Base-by-base conservation (phyloP, 306 rosid genomes). In the Vigna mungo region DNA sequence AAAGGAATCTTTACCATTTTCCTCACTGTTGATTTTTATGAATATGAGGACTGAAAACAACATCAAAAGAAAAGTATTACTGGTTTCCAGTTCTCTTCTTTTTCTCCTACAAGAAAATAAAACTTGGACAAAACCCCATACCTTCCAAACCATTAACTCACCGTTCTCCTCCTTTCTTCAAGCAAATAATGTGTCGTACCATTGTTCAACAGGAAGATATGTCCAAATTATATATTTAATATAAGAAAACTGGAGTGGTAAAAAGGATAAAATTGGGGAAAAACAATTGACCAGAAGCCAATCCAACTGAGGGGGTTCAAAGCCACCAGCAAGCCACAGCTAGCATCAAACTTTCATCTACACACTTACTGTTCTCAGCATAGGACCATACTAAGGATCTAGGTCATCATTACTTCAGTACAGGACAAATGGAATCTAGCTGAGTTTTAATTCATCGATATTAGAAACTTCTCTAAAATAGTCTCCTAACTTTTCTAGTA, bases 331-430 rank as follows among this genome's bases (percentile, higher is more conserved):
- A 30, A 44, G 56, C 46, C 34, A 7, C 12, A 69, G 68, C 12
- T 15, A 68, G 27, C 21, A 59, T 61, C 53, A 68, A 69, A 76
- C 11, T 48, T 34, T 21, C 79, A 54, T 34, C 63, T 32, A 58
- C 41, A 61, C 20, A 23, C 55, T 59, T 55, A 60, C 25, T n/a
- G 60, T 41, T 48, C 53, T 20, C 49, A 20, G 75, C 27, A 48
- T 25, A 41, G 59, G 9, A 65, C 52, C 71, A 37, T 56, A 49
- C 46, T 20, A 58, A 66, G 25, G 36, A 16, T 39, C 20, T 67
- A 72, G 49, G 77, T 56, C 67, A 72, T 25, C 63, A 14, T 21
- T 12, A 52, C 36, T 34, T 61, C 47, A 15, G 37, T 13, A 66
- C 37, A 82, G 21, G 3, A 52, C 12, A 71, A 39, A 12, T 12